phyloP scores from a whole-genome alignment of 2,329 filamentous ascomycete species.

The Alternaria conjuncta region DNA sequence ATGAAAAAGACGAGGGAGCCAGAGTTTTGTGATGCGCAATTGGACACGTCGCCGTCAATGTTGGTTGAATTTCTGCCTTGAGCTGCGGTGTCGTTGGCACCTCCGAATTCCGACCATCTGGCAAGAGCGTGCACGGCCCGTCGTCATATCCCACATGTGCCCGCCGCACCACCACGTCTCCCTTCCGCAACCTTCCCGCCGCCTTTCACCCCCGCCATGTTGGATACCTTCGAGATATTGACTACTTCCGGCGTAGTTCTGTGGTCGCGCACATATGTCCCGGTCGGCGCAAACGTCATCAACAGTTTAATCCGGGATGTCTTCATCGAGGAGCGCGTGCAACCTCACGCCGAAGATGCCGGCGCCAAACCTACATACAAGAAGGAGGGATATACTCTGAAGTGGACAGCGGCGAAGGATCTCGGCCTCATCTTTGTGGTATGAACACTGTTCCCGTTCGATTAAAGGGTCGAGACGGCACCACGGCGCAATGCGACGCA shows the following conservation, averaged over 20 bases:
- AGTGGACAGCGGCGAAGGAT: constrained; percentile 93
- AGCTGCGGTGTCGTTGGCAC: constrained; percentile 13
- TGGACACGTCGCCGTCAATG: constrained; percentile 10
- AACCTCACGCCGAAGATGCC: constrained; percentile 66
- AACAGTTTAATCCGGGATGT: constrained; percentile 96
- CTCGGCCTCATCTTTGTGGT: constrained; percentile 95
- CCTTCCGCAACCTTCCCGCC: constrained; percentile 5
- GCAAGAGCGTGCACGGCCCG: constrained; percentile 28
- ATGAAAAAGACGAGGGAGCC: background rate
- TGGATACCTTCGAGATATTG: constrained; percentile 96
- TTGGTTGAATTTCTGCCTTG: constrained; percentile 17
- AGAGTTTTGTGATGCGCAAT: background rate
- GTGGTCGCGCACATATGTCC: constrained; percentile 87
- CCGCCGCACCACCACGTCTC: constrained; percentile 7
- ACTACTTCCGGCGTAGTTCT: constrained; percentile 96
- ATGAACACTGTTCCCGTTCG: constrained; percentile 37
- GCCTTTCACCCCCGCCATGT: constrained; percentile 62
- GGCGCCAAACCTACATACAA: constrained; percentile 76
- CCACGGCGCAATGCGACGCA: background rate
- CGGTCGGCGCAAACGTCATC: constrained; percentile 81
- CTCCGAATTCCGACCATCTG: constrained; percentile 24
- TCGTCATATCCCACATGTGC: constrained; percentile 36
- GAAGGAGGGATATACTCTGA: constrained; percentile 91
- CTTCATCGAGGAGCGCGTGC: constrained; percentile 92
- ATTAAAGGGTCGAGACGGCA: background rate